phyloP scores from a whole-genome alignment of 192 early-diverging fungal genomes.

The Thoreauomyces humboldtii region DNA sequence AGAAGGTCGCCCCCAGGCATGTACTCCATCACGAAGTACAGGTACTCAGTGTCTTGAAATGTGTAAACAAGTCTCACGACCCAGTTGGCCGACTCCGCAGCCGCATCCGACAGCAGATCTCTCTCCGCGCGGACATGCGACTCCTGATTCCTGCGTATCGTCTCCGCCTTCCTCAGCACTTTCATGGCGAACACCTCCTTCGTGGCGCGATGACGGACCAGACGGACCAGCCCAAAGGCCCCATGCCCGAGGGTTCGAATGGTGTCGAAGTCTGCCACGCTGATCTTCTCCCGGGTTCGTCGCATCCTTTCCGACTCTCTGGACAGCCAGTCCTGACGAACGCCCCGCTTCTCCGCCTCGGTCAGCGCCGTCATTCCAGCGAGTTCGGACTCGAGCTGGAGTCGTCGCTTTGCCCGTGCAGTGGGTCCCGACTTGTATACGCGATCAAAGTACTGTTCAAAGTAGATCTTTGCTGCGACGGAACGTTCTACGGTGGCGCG shows the following conservation, averaged over 20 bases:
- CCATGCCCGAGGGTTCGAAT: slow-evolving; percentile 55
- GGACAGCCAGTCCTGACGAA: slow-evolving; percentile 49
- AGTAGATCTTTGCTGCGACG: slow-evolving; percentile 58
- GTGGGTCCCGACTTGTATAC: slow-evolving; percentile 45
- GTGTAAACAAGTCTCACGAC: slow-evolving; percentile 48
- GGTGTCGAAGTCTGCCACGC: slow-evolving; percentile 50
- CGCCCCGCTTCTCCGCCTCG: slow-evolving; percentile 48
- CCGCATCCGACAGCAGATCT: slow-evolving; percentile 39
- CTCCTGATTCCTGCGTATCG: slow-evolving; percentile 42
- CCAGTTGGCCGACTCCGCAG: slow-evolving; percentile 43
- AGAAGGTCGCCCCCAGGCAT: slow-evolving; percentile 52
- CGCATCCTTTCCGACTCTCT: slow-evolving; percentile 57
- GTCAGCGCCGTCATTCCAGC: slow-evolving; percentile 39
- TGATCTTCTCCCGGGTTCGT: slow-evolving; percentile 33
- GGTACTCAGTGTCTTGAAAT: slow-evolving; percentile 50
- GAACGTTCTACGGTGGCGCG: slow-evolving; percentile 56
- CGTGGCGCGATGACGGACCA: slow-evolving; percentile 48
- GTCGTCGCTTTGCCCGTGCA: slow-evolving; percentile 42
- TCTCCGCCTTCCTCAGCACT: slow-evolving; percentile 41
- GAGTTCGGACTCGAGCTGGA: slow-evolving; percentile 54
- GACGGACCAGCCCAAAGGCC: slow-evolving; percentile 59
- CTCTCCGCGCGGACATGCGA: slow-evolving; percentile 48
- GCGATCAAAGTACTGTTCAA: slow-evolving; percentile 60
- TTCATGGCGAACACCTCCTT: slow-evolving; percentile 56
- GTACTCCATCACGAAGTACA: slow-evolving; percentile 58